These are phyloP conservation scores for Calvatia gigantea DNA, from an alignment of 768 basidiomycete genomes.

Conservation along the genomic window DNA sequence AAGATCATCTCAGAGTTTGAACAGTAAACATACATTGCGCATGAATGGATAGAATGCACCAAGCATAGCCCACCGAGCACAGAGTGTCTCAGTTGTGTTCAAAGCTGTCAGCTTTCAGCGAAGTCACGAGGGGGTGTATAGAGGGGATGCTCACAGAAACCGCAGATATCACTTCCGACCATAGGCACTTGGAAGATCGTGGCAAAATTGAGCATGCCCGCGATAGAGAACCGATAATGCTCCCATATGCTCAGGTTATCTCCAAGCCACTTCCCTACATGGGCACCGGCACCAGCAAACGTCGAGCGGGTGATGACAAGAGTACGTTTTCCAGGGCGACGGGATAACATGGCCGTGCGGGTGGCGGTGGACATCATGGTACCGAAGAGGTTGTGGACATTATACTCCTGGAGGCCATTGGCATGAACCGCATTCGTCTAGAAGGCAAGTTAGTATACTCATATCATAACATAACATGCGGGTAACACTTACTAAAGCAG, in stretches of 20 bases:
- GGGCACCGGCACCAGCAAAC: conserved; percentile 62
- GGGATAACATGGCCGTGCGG: conserved; percentile 55
- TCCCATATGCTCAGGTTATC: conserved; percentile 61
- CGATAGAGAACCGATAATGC: conserved; percentile 56
- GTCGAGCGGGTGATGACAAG: conserved; percentile 74
- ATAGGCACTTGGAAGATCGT: conserved; percentile 66
- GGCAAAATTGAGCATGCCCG: conserved; percentile 66
- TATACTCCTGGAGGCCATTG: conserved; percentile 58
- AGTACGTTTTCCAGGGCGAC: conserved; percentile 57
- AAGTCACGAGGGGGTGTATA: background rate
- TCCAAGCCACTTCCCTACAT: conserved; percentile 75
- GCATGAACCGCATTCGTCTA: conserved; percentile 47
- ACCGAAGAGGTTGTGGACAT: conserved; percentile 66
- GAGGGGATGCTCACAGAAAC: conserved; percentile 41
- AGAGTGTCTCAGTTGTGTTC: conserved; percentile 65
- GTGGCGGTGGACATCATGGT: conserved; percentile 70
- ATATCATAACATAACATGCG: background rate
- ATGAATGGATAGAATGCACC: conserved; percentile 80
- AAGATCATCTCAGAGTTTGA: background rate
- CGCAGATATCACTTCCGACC: conserved; percentile 76
- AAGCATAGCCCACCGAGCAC: conserved; percentile 74
- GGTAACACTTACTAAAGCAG: conserved; percentile 43
- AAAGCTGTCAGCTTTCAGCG: conserved; percentile 29
- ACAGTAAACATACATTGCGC: conserved; percentile 52
- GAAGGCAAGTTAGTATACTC: background rate